A percentile compares a stretch with the other conserved stretches of the same genome.
Conservation (phyloP, 1,284 basidiomycete genomes). For the Rhodotorula sp. region DNA sequence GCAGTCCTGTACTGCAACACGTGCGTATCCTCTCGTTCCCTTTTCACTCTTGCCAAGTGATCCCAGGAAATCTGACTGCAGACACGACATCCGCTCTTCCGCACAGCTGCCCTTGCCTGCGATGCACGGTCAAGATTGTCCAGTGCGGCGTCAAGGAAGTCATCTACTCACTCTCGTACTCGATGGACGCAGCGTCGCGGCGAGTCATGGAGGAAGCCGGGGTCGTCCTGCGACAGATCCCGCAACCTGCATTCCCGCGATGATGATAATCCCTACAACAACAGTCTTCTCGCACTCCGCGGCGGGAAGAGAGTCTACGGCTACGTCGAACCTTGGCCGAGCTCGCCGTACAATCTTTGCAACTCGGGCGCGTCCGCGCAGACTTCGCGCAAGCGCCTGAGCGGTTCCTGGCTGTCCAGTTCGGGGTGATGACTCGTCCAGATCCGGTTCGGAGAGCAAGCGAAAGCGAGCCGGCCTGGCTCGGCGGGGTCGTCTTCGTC, state of each 20-base stretch:
- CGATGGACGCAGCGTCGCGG: conserved; percentile 66
- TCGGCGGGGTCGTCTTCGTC: conserved; percentile 59
- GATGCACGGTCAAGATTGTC: conserved; percentile 95
- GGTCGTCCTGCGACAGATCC: conserved; percentile 48
- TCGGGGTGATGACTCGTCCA: conserved; percentile 35
- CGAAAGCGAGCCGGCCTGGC: conserved; percentile 53
- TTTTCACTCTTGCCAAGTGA: background rate
- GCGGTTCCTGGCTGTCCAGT: conserved; percentile 3
- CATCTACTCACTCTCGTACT: conserved; percentile 93
- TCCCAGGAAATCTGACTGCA: background rate
- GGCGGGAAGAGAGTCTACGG: background rate
- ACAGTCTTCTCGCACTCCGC: background rate
- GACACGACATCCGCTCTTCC: too few relatives aligned
- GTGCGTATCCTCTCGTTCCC: conserved; percentile 46
- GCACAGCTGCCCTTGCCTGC: conserved; percentile 90
- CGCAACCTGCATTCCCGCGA: conserved; percentile 22
- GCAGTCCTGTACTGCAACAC: conserved; percentile 86
- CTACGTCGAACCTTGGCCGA: background rate
- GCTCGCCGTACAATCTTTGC: conserved; percentile 4
- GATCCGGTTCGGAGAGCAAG: conserved; percentile 83
- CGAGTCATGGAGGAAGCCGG: conserved; percentile 51
- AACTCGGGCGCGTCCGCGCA: conserved; percentile 9
- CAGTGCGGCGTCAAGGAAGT: conserved; percentile 91
- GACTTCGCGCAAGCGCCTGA: conserved; percentile 1
- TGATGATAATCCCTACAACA: background rate